Evolutionary conservation across 2,329 filamentous ascomycete species (phyloP).

Genomic region (Bisporella sp.): DNA sequence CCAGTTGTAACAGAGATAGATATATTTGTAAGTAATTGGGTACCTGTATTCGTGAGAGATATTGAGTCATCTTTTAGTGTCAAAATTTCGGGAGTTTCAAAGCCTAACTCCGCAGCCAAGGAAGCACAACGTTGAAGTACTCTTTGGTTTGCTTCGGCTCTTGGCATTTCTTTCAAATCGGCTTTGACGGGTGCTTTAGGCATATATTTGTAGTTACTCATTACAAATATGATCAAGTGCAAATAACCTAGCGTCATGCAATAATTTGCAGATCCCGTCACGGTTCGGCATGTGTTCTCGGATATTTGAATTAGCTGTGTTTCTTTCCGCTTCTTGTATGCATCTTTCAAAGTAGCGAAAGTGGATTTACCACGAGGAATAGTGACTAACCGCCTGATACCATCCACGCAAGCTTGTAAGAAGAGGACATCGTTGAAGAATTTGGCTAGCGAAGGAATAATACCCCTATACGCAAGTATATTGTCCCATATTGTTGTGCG

Average conservation of each 20-base stretch:
- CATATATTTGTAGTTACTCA: constrained; percentile 8
- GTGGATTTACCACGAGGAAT: constrained; percentile 5
- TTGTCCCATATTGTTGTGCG: constrained; percentile 14
- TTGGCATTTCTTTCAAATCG: constrained; percentile 11
- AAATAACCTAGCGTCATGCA: constrained; percentile 9
- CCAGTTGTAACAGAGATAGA: constrained; percentile 8
- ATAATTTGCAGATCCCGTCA: not conserved
- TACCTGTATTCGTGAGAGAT: not conserved
- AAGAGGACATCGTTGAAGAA: constrained; percentile 14
- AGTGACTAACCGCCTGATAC: constrained; percentile 9
- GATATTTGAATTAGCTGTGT: constrained; percentile 8
- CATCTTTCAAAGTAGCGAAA: constrained; percentile 3
- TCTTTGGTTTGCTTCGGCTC: constrained; percentile 7
- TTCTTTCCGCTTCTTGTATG: constrained; percentile 2
- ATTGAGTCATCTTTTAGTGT: not conserved
- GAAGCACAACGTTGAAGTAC: constrained; percentile 10
- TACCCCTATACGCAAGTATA: constrained; percentile 6
- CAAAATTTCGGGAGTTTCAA: constrained; percentile 9
- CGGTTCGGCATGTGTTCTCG: constrained; percentile 3
- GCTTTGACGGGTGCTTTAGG: constrained; percentile 4
- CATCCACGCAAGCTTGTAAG: constrained; percentile 7
- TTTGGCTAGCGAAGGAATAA: constrained; percentile 11
- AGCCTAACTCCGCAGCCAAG: constrained; percentile 8
- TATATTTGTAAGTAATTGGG: not conserved
- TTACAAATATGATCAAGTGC: constrained; percentile 5